Conservation (phyloP, 352 stramenopile genomes). For the Globisporangium orthogonon region DNA sequence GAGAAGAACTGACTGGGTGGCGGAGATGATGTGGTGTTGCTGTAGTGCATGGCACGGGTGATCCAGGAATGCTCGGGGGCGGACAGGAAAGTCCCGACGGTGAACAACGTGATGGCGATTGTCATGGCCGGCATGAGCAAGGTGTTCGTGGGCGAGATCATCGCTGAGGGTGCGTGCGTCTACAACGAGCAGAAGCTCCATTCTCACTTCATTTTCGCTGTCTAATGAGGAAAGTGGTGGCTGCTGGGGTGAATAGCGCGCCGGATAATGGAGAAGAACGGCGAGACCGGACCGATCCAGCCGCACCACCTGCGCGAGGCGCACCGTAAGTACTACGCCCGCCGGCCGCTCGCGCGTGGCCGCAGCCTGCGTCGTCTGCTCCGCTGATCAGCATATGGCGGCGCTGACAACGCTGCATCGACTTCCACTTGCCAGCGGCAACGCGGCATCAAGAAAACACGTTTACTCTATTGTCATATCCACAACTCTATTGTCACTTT, state of each 20-base stretch:
- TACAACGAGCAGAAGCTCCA: not conserved
- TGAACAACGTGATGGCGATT: constrained; percentile 85
- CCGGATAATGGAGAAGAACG: constrained; percentile 73
- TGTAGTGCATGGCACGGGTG: constrained; percentile 67
- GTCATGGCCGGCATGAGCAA: constrained; percentile 87
- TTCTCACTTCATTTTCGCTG: not conserved
- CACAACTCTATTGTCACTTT: too few relatives aligned
- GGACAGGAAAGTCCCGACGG: constrained; percentile 46
- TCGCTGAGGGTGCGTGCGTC: constrained; percentile 45
- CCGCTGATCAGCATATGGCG: constrained; percentile 13
- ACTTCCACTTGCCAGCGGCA: too few relatives aligned
- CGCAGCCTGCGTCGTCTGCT: constrained; percentile 55
- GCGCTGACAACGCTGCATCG: too few relatives aligned
- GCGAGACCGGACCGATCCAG: constrained; percentile 67
- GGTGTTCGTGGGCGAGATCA: constrained; percentile 75
- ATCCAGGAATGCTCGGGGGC: constrained; percentile 55
- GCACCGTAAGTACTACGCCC: constrained; percentile 81
- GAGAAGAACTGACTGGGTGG: not conserved
- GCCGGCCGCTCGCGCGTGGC: constrained; percentile 49
- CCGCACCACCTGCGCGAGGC: constrained; percentile 74
- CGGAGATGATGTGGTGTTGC: not conserved
- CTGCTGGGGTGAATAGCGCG: constrained; percentile 28
- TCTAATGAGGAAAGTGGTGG: not conserved
- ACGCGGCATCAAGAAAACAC: not conserved
- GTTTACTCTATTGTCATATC: not conserved